Evolutionary conservation across 179 eudicot genomes (phyloP).

Genomic region (Silene vulgaris): DNA sequence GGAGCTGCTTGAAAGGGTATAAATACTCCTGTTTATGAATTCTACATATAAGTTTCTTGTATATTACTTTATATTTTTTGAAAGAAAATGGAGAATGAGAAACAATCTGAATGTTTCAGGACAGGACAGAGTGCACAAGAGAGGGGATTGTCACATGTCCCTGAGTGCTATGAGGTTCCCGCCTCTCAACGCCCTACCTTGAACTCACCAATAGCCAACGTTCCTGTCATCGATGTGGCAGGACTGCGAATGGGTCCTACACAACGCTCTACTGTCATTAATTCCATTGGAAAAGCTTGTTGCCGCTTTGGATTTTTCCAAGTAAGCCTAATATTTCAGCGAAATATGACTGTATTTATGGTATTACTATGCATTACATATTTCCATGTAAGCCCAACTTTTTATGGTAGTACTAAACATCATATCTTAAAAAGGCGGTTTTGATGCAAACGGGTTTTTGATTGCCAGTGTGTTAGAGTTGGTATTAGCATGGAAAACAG

Average conservation of each 20-base stretch:
- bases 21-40: slow-evolving; percentile 5
- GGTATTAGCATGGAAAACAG: not conserved
- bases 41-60: not conserved
- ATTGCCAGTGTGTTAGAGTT: too few species aligned
- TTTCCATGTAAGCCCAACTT: too few species aligned
- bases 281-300: slow-evolving; percentile 38
- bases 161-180: slow-evolving; percentile 38
- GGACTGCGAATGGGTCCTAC: slow-evolving; percentile 24
- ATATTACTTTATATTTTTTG: not conserved
- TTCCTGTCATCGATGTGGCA: slow-evolving; percentile 42
- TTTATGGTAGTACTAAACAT: not conserved
- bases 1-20: slow-evolving; percentile 1
- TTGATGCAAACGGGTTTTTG: not conserved
- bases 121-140: slow-evolving; percentile 55
- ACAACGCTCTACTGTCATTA: slow-evolving; percentile 27
- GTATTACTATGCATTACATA: not conserved
- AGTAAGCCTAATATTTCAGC: slow-evolving; percentile 27
- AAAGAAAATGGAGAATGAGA: slow-evolving; percentile 23
- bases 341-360: not conserved
- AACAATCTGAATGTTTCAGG: slow-evolving; percentile 21
- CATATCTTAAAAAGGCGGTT: not conserved
- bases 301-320: slow-evolving; percentile 44
- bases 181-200: slow-evolving; percentile 32
- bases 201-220: slow-evolving; percentile 25
- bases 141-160: slow-evolving; percentile 39